These are phyloP conservation scores for Malassezia sympodialis DNA, from an alignment of 1,284 basidiomycete genomes.

Conservation along the genomic window DNA sequence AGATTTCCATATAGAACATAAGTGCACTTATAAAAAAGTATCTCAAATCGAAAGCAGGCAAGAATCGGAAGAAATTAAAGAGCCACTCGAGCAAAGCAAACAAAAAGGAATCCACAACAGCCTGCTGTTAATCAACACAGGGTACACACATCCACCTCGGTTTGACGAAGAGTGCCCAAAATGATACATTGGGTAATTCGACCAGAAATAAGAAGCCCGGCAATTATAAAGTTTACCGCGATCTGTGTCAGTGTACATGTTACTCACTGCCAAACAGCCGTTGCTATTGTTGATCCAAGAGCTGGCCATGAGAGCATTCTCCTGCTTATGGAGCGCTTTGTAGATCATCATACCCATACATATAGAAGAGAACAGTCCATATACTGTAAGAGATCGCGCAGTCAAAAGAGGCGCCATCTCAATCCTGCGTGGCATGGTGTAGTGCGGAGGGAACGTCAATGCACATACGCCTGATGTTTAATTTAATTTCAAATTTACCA, in stretches of 20 bases:
- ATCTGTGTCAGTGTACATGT: constrained; percentile 55
- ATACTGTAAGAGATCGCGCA: constrained; percentile 20
- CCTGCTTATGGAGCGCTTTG: constrained; percentile 70
- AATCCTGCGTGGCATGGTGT: constrained; percentile 5
- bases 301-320: constrained; percentile 86
- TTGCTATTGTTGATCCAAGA: constrained; percentile 87
- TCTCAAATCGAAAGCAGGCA: neutral
- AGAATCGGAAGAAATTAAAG: neutral
- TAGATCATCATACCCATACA: constrained; percentile 25
- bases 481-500: neutral
- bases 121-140: neutral
- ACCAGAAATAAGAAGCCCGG: constrained; percentile 65
- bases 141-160: constrained; percentile 73
- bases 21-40: constrained; percentile 64
- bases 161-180: constrained; percentile 76
- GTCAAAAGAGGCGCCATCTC: constrained; percentile 1
- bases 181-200: constrained; percentile 74
- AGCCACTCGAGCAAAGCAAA: neutral
- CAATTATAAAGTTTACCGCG: constrained; percentile 80
- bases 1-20: constrained; percentile 86
- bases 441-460: neutral
- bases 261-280: constrained; percentile 47
- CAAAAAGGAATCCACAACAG: neutral
- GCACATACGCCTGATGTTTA: neutral
- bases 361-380: constrained; percentile 26